Evolutionary conservation across 1,284 basidiomycete genomes (phyloP).

Genomic region (Phylloboletellus chloephorus): DNA sequence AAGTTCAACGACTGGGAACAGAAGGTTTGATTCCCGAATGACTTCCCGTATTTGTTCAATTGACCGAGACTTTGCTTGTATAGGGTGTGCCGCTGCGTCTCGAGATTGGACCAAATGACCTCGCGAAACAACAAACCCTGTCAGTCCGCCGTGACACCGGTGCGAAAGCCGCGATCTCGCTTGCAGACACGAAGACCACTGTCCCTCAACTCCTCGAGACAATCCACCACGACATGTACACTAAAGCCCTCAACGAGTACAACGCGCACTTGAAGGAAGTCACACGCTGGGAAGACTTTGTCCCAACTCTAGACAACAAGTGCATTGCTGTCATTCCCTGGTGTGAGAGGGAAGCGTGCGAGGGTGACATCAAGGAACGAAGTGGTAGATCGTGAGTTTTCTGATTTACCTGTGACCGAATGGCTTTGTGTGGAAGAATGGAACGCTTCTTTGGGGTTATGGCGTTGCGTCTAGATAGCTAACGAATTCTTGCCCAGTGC

Average conservation of each 20-base stretch:
- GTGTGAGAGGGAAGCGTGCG: conserved; percentile 93
- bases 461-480: neutral
- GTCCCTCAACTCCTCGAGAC: conserved; percentile 71
- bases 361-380: conserved; percentile 97
- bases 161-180: conserved; percentile 69
- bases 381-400: conserved; percentile 75
- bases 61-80: conserved; percentile 4
- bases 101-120: conserved; percentile 93
- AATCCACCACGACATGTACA: conserved; percentile 91
- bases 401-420: conserved; percentile 3
- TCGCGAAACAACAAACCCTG: conserved; percentile 79
- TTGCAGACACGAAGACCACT: conserved; percentile 54
- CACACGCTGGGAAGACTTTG: conserved; percentile 87
- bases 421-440: neutral
- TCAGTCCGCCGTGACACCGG: conserved; percentile 88
- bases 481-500: conserved; percentile 41
- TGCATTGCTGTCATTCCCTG: conserved; percentile 89
- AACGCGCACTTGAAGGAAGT: conserved; percentile 70
- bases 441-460: neutral
- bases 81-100: conserved; percentile 95
- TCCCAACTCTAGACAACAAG: conserved; percentile 87
- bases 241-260: conserved; percentile 72
- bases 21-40: conserved; percentile 49
- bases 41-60: neutral
- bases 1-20: conserved; percentile 99